Evolutionary conservation across 176 grass and related monocot species (phyloP), one percentile per base, ranked within the genome.

Genomic region (Phoenix roebelenii): DNA sequence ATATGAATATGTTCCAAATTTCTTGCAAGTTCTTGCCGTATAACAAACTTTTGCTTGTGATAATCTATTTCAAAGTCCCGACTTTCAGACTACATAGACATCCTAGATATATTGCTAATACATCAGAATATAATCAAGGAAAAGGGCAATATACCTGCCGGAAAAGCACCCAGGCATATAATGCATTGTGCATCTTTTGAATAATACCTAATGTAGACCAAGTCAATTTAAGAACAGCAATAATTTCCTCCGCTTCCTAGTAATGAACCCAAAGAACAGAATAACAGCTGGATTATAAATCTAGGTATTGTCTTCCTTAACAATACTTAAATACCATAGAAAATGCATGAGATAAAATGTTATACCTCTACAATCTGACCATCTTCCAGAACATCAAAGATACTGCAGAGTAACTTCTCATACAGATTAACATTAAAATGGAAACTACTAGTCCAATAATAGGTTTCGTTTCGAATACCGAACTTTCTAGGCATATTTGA

Each of bases 341-440:
- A 44, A 44, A 44, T 44, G 35, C 35, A 44, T 44, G 35, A 44
- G 35, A 9, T 12, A 44, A 44, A 44, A 62, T 73, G 51, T 20
- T 61, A 68, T 73, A 95, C 90, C 90, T 95, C 82, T 66, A 95
- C 52, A 65, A 95, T 69, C 16, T 90, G 80, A n/a, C 86, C 86
- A 63, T 90, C 86, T 84, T 95, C 90, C 15, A 95, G 90, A 79
- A 90, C 72, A 84, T 95, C 90, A 72, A 95, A 95, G 50, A 95
- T 79, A 71, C 77, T 87, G 67, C 28, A 84, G 60, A 95, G 86
- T 54, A 95, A 74, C 35, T 84, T 95, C 77, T 86, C 86, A 74
- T 95, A 95, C 57, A 95, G 15, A 67, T 72, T 89, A 66, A 84
- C 76, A 72, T 95, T 82, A 69, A 95, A 87, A 79, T 77, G 81